Percentiles rank a stretch among this genome's conserved stretches.
These are phyloP conservation scores for Brassica carinata DNA, from an alignment of 345 rosid species.

Conservation along the genomic window DNA sequence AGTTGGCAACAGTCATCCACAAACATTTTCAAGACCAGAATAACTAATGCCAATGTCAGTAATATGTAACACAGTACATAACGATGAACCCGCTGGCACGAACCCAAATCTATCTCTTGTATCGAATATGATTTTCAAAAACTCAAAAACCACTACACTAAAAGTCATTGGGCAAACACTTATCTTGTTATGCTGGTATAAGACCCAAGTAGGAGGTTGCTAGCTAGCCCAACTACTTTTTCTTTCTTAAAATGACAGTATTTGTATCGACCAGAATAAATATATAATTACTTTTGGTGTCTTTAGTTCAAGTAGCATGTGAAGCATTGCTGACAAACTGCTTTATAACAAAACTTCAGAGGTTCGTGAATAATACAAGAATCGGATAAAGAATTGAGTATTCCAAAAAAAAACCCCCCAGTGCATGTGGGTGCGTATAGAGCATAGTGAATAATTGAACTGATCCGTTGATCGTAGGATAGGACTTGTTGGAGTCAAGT, in stretches of 20 bases:
- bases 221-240: constrained; percentile 5
- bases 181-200: neutral
- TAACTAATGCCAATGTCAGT: too few relatives aligned
- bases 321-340: constrained; percentile 40
- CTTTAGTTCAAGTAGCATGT: constrained; percentile 35
- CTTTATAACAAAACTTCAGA: constrained; percentile 26
- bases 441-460: constrained; percentile 27
- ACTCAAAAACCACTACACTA: neutral
- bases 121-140: neutral
- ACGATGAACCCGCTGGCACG: neutral
- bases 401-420: constrained; percentile 9
- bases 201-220: constrained; percentile 21
- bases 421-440: constrained; percentile 39
- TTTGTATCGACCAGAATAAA: neutral
- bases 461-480: constrained; percentile 35
- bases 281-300: constrained; percentile 3
- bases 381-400: constrained; percentile 28
- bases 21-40: neutral
- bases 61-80: neutral
- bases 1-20: neutral
- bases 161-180: neutral
- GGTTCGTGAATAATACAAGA: constrained; percentile 25
- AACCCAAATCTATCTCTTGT: neutral
- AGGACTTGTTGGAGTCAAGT: constrained; percentile 12
- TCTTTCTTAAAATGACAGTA: neutral